Evolutionary conservation across 345 rosid species (phyloP).

Genomic region (Anastatica hierochuntica): DNA sequence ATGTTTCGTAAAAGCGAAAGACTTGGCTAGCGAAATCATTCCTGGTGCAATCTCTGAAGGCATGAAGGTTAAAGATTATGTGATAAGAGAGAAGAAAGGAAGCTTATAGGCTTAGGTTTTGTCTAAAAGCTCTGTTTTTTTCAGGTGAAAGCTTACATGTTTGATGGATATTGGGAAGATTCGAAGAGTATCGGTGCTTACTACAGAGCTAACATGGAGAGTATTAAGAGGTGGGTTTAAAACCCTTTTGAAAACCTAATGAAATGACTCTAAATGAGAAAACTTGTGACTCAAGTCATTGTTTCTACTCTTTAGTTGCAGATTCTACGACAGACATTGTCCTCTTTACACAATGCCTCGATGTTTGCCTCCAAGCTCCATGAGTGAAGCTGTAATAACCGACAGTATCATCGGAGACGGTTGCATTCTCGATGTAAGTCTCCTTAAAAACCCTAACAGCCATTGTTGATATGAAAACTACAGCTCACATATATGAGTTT

Average conservation of each 20-base stretch:
- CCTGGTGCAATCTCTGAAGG: slow-evolving; percentile 56
- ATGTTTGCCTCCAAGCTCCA: slow-evolving; percentile 55
- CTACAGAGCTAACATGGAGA: slow-evolving; percentile 71
- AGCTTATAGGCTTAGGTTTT: background rate
- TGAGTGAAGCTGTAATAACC: slow-evolving; percentile 44
- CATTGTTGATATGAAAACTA: background rate
- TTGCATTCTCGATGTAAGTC: slow-evolving; percentile 62
- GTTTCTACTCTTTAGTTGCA: slow-evolving; percentile 20
- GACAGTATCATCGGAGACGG: slow-evolving; percentile 71
- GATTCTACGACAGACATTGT: slow-evolving; percentile 48
- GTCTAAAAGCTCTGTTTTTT: background rate
- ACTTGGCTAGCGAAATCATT: slow-evolving; percentile 51
- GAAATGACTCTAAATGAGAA: background rate
- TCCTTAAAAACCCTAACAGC: background rate
- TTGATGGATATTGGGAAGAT: slow-evolving; percentile 79
- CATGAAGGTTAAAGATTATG: slow-evolving; percentile 44
- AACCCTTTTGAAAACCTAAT: slow-evolving; percentile 24
- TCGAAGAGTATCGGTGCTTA: slow-evolving; percentile 55
- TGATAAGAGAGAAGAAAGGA: background rate
- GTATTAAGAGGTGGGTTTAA: slow-evolving; percentile 34
- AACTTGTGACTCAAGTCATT: slow-evolving; percentile 22
- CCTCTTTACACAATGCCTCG: slow-evolving; percentile 64
- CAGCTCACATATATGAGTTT: background rate
- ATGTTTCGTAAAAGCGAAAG: slow-evolving; percentile 41
- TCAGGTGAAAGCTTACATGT: slow-evolving; percentile 57